phyloP scores from a whole-genome alignment of 78 protist genomes.

The Dictyostelium citrinum region DNA sequence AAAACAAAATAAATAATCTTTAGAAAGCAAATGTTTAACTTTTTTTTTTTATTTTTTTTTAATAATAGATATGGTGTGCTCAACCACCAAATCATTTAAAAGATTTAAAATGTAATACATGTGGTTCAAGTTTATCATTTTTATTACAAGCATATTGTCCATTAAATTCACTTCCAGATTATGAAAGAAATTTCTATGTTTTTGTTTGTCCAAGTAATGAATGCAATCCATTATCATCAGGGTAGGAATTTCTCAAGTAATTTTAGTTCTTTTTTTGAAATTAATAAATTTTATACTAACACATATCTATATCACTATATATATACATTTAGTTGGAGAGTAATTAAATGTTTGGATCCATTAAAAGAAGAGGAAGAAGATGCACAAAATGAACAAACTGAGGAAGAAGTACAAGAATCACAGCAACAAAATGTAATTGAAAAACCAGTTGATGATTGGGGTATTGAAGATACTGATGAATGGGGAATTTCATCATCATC shows the following conservation, averaged over 20 bases:
- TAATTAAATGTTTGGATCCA: slow-evolving; percentile 26
- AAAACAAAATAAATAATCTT: not conserved
- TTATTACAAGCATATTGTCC: slow-evolving; percentile 54
- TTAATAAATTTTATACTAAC: not conserved
- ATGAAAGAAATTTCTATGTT: slow-evolving; percentile 58
- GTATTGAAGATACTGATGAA: slow-evolving; percentile 36
- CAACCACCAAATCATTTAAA: slow-evolving; percentile 45
- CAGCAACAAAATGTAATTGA: not conserved
- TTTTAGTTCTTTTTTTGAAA: not conserved
- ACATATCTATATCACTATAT: not conserved
- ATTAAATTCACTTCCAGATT: slow-evolving; percentile 21
- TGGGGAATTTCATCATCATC: slow-evolving; percentile 14
- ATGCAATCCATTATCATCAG: slow-evolving; percentile 19
- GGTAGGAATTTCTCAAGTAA: not conserved
- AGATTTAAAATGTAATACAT: slow-evolving; percentile 38
- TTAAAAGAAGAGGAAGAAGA: slow-evolving; percentile 44
- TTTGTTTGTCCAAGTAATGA: slow-evolving; percentile 28
- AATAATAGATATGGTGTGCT: slow-evolving; percentile 38
- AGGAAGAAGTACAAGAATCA: not conserved
- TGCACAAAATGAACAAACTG: not conserved
- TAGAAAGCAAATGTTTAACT: too few relatives aligned
- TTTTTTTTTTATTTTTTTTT: not conserved
- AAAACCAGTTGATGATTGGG: slow-evolving; percentile 52
- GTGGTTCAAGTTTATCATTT: slow-evolving; percentile 15
- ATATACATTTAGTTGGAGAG: not conserved